Percentiles rank a stretch among this genome's conserved stretches.
Conservation (phyloP, 2,329 filamentous ascomycete genomes). For the Beauveria asiatica region DNA sequence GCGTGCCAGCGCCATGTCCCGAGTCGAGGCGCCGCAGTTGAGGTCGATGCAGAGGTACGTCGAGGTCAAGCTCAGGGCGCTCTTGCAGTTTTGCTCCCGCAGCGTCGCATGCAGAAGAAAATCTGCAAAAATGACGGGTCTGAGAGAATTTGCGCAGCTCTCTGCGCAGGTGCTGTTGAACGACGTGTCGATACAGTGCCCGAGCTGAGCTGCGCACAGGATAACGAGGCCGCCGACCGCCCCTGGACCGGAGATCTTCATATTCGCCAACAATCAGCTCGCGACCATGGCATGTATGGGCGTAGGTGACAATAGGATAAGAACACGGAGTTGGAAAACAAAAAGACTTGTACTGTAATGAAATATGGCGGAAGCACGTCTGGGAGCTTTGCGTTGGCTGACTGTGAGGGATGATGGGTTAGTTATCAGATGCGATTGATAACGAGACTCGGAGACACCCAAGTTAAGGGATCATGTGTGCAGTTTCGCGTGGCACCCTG, state of each 20-base stretch:
- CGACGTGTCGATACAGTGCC: background rate
- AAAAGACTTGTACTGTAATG: background rate
- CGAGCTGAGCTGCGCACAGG: background rate
- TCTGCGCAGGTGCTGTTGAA: background rate
- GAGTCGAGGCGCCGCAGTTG: background rate
- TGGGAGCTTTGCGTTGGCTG: background rate
- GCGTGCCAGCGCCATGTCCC: background rate
- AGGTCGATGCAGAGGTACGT: constrained; percentile 1
- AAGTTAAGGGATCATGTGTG: background rate
- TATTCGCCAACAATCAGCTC: background rate
- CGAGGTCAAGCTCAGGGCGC: background rate
- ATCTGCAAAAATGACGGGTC: background rate
- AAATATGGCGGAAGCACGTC: background rate
- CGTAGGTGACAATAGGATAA: too few relatives aligned
- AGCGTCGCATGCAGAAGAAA: background rate
- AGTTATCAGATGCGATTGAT: constrained; percentile 11
- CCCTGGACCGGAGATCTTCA: background rate
- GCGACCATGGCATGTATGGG: too few relatives aligned
- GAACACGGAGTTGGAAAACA: too few relatives aligned
- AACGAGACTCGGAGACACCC: background rate
- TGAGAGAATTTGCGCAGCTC: background rate
- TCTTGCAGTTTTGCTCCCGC: background rate
- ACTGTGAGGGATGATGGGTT: background rate
- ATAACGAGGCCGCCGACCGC: background rate
- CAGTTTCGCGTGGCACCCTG: background rate